phyloP scores from a whole-genome alignment of 1,284 basidiomycete species.

The Tremellales sp. region DNA sequence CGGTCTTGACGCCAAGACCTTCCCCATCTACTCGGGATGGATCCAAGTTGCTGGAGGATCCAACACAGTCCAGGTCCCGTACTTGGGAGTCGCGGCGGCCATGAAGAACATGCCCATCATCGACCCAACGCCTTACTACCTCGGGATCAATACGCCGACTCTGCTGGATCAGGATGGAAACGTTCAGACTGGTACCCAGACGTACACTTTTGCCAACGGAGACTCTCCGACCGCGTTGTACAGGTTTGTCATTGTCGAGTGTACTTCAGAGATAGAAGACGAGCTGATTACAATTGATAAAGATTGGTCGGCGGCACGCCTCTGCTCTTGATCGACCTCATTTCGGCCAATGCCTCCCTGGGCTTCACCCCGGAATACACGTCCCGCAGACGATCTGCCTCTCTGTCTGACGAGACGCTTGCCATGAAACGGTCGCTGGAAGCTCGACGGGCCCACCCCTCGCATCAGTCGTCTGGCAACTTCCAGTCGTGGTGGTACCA shows the following conservation, averaged over 20 bases:
- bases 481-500: conserved; percentile 18
- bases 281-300: neutral
- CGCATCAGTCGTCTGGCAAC: neutral
- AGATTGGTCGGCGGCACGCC: conserved; percentile 59
- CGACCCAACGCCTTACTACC: conserved; percentile 30
- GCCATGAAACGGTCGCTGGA: conserved; percentile 21
- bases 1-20: conserved; percentile 27
- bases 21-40: conserved; percentile 43
- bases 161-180: conserved; percentile 14
- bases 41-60: conserved; percentile 31
- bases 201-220: conserved; percentile 56
- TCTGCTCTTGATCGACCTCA: conserved; percentile 52
- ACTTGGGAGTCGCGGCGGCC: conserved; percentile 49
- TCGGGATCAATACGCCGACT: conserved; percentile 30
- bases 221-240: conserved; percentile 46
- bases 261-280: neutral
- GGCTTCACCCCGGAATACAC: conserved; percentile 38
- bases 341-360: conserved; percentile 41
- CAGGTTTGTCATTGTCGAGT: conserved; percentile 13
- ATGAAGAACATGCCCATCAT: conserved; percentile 40
- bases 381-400: conserved; percentile 16
- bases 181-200: conserved; percentile 32
- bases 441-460: conserved; percentile 7
- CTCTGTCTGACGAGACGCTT: conserved; percentile 20
- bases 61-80: conserved; percentile 28